phyloP scores from a whole-genome alignment of 1,284 basidiomycete species.

The Microstroma glucosiphilum region DNA sequence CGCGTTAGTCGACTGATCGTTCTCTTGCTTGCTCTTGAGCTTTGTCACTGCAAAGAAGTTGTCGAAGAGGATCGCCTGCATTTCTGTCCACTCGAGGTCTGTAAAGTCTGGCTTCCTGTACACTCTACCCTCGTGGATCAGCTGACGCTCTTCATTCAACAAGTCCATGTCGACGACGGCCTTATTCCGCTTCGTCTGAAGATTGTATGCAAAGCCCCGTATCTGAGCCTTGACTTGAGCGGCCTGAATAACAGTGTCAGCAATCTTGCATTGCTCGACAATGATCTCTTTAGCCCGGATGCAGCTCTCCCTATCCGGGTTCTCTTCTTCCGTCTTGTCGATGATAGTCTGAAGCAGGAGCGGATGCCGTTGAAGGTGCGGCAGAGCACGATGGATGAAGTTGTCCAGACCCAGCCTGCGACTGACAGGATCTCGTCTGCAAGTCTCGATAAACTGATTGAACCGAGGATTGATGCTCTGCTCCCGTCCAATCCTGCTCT shows the following conservation, averaged over 20 bases:
- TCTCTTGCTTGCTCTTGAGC: conserved; percentile 25
- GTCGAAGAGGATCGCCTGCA: conserved; percentile 44
- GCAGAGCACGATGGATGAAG: conserved; percentile 76
- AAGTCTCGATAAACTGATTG: conserved; percentile 76
- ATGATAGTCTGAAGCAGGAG: conserved; percentile 78
- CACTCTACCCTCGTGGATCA: conserved; percentile 38
- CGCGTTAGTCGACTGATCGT: conserved; percentile 18
- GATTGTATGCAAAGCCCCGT: conserved; percentile 35
- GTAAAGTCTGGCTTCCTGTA: conserved; percentile 43
- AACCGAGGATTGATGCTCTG: conserved; percentile 74
- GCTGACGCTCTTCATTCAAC: conserved; percentile 35
- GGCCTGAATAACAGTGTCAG: conserved; percentile 25
- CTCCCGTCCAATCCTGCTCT: conserved; percentile 78
- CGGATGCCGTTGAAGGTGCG: conserved; percentile 84
- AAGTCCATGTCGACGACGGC: conserved; percentile 25
- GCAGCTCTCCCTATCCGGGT: conserved; percentile 33
- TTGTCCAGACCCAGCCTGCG: conserved; percentile 78
- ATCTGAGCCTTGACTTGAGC: conserved; percentile 44
- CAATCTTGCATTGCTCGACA: conserved; percentile 41
- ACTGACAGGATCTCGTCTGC: conserved; percentile 63
- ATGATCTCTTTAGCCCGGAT: conserved; percentile 40
- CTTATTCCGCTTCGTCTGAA: conserved; percentile 38
- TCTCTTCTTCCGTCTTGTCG: conserved; percentile 39
- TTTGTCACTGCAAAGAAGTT: conserved; percentile 46
- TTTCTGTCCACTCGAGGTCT: conserved; percentile 47